Base-by-base conservation (phyloP, 345 rosid species). In the Euphorbia peplus region DNA sequence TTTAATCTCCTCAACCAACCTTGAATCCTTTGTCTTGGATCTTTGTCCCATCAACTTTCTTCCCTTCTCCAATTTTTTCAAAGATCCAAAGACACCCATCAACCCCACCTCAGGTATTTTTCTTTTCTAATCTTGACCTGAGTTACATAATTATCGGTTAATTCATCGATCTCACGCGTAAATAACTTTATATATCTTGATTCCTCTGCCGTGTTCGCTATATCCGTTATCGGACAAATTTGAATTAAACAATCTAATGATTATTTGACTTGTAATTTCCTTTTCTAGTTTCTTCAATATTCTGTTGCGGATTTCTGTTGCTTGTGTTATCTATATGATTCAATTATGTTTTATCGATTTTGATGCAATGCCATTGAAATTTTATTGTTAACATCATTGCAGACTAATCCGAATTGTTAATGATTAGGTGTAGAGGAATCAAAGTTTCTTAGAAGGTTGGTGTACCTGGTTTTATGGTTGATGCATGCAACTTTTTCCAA, bases 401-500 rank as follows among this genome's bases (percentile, higher is more conserved):
- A n/a, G n/a, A n/a, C 46, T 39, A 9, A 60, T 12, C 21, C 39
- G 35, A 16, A 3, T 35, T 60, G 58, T 70, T 73, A 67, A 18
- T 67, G 25, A 4, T n/a, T 41, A 70, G 75, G 71, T 52, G 13
- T 52, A 25, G 15, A 47, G 12, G 39, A 19, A 53, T 62, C 9
- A 39, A 41, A 60, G 50, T 21, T 64, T 48, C 16, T 26, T 22
- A 32, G 28, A 48, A 16, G 60, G 44, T 25, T 24, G 18, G 10
- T 24, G 50, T 51, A n/a, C 2, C 44, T 19, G 67, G 72, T 32
- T 50, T 35, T 44, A 29, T 30, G 39, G 50, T 71, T 60, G 63
- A 29, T 24, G 60, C 2, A 63, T 0, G 4, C 19, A 29, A 30
- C 35, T 30, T 41, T 46, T 35, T 9, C 60, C 48, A 46, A 41